Conservation (phyloP, 2,329 filamentous ascomycete genomes). For the Alternaria panax region DNA sequence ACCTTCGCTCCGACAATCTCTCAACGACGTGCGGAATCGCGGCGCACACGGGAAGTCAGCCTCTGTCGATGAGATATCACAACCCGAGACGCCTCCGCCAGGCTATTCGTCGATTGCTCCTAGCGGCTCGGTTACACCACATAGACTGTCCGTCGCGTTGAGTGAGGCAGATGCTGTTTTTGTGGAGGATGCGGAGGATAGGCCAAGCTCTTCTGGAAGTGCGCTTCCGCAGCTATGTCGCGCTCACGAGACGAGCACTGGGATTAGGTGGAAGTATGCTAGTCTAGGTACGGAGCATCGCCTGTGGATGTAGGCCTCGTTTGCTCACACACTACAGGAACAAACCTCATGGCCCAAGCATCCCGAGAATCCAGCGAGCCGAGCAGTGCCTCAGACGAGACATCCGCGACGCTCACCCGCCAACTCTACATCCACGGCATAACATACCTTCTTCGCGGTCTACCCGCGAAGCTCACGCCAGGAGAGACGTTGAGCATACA, state of each 20-base stretch:
- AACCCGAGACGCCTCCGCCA: slow-evolving; percentile 49
- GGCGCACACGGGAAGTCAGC: slow-evolving; percentile 23
- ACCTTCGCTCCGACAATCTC: slow-evolving; percentile 55
- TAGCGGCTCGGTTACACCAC: slow-evolving; percentile 32
- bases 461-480: slow-evolving; percentile 64
- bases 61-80: slow-evolving; percentile 26
- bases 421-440: slow-evolving; percentile 70
- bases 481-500: slow-evolving; percentile 63
- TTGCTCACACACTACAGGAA: slow-evolving; percentile 46
- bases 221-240: slow-evolving; percentile 27
- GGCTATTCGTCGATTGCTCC: slow-evolving; percentile 40
- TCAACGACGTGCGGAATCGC: slow-evolving; percentile 37
- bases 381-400: slow-evolving; percentile 36
- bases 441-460: slow-evolving; percentile 68
- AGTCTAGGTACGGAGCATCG: slow-evolving; percentile 52
- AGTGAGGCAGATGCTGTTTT: slow-evolving; percentile 33
- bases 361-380: slow-evolving; percentile 54
- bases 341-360: slow-evolving; percentile 57
- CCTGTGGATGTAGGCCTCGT: neutral
- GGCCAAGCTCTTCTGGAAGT: slow-evolving; percentile 30
- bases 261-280: slow-evolving; percentile 61
- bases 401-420: slow-evolving; percentile 60
- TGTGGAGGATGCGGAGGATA: slow-evolving; percentile 36
- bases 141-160: slow-evolving; percentile 24
- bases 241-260: slow-evolving; percentile 44